These are phyloP conservation scores for Elsinoe australis DNA, from an alignment of 2,329 filamentous ascomycete genomes.

Conservation along the genomic window DNA sequence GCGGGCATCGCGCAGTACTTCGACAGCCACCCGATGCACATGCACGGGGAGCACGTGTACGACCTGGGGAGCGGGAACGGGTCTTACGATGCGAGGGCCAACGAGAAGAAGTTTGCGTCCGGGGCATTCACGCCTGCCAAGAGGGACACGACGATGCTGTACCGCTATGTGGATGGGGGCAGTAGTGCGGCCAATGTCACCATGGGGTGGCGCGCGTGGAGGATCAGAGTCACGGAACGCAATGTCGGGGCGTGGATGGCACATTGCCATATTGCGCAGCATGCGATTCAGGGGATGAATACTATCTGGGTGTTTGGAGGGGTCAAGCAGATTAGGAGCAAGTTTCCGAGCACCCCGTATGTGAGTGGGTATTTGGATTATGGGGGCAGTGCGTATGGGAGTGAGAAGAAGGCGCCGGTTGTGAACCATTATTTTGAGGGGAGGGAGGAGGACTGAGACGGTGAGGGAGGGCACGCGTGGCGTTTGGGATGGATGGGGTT, in stretches of 20 bases:
- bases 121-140: constrained; percentile 33
- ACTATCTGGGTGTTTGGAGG: constrained; percentile 13
- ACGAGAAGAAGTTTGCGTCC: constrained; percentile 39
- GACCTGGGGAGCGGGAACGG: constrained; percentile 50
- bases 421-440: constrained; percentile 16
- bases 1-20: constrained; percentile 33
- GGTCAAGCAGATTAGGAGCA: not conserved
- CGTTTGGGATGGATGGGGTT: no score
- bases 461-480: no score
- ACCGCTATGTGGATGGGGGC: constrained; percentile 42
- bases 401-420: constrained; percentile 10
- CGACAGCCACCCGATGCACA: constrained; percentile 49
- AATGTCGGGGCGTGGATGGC: constrained; percentile 54
- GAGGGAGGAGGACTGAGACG: constrained; percentile 5
- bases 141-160: constrained; percentile 48
- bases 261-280: constrained; percentile 52
- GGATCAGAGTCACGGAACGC: constrained; percentile 41
- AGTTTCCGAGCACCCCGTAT: constrained; percentile 11
- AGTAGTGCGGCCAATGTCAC: constrained; percentile 28
- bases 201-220: constrained; percentile 55
- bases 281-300: constrained; percentile 39
- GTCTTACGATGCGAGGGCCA: constrained; percentile 43
- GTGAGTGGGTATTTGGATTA: constrained; percentile 13
- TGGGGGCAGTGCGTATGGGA: constrained; percentile 16
- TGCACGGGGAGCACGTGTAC: constrained; percentile 48